Conservation (phyloP, 2,329 filamentous ascomycete genomes). For the Fusarium sp. region DNA sequence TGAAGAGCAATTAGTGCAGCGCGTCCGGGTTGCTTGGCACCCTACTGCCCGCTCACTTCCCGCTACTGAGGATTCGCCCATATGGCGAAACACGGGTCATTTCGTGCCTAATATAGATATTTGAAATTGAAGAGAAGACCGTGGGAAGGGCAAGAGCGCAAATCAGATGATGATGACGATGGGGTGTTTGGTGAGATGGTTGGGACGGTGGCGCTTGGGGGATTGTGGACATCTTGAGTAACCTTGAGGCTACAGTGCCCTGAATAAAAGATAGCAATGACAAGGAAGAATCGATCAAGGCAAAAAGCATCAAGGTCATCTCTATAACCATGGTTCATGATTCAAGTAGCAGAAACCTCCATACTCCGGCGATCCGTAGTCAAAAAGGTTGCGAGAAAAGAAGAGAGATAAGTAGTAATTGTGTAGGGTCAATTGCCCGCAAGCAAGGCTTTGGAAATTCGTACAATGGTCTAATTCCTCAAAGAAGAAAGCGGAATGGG, state of each 20-base stretch:
- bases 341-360: slow-evolving; percentile 43
- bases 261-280: slow-evolving; percentile 14
- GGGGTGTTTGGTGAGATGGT: slow-evolving; percentile 3
- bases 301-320: slow-evolving; percentile 42
- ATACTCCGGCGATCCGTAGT: slow-evolving; percentile 43
- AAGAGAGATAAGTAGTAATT: slow-evolving; percentile 13
- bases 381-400: slow-evolving; percentile 26
- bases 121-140: slow-evolving; percentile 3
- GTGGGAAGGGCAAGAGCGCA: background rate
- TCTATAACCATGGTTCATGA: slow-evolving; percentile 47
- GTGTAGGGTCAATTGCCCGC: slow-evolving; percentile 2
- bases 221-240: slow-evolving; percentile 1
- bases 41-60: slow-evolving; percentile 5
- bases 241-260: slow-evolving; percentile 10
- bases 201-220: slow-evolving; percentile 1
- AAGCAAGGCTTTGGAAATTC: slow-evolving; percentile 24
- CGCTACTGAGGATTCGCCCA: slow-evolving; percentile 10
- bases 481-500: slow-evolving; percentile 19
- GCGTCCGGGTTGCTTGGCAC: slow-evolving; percentile 1
- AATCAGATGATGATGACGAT: slow-evolving; percentile 11
- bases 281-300: slow-evolving; percentile 12
- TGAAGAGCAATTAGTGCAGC: slow-evolving; percentile 32
- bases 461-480: slow-evolving; percentile 37
- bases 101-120: slow-evolving; percentile 37
- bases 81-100: slow-evolving; percentile 6